phyloP scores from a whole-genome alignment of 2,329 filamentous ascomycete species.

The Beauveria sp. region DNA sequence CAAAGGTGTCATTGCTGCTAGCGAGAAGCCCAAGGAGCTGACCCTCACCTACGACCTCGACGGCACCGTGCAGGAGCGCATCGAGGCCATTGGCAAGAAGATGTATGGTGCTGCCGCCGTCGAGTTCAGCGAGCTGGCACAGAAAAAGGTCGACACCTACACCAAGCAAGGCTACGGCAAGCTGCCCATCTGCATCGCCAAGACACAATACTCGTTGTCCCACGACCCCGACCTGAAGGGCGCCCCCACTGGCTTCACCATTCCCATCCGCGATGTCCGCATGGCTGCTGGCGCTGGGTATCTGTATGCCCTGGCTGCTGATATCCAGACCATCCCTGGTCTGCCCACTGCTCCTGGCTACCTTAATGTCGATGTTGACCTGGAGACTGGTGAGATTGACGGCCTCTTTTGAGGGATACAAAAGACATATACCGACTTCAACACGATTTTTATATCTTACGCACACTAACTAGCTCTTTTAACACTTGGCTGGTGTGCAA shows the following conservation, averaged over 20 bases:
- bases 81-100: constrained; percentile 79
- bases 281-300: constrained; percentile 94
- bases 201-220: constrained; percentile 95
- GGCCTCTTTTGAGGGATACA: constrained; percentile 44
- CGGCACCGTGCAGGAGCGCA: constrained; percentile 75
- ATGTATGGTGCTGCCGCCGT: constrained; percentile 93
- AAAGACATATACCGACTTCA: not conserved
- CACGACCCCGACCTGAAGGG: constrained; percentile 93
- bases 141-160: constrained; percentile 95
- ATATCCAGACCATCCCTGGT: constrained; percentile 97
- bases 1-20: constrained; percentile 74
- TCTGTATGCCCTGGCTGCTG: constrained; percentile 81
- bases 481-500: not conserved
- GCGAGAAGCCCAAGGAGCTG: constrained; percentile 78
- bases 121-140: constrained; percentile 87
- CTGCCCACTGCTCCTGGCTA: constrained; percentile 93
- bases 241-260: constrained; percentile 85
- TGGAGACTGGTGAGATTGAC: constrained; percentile 76
- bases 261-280: constrained; percentile 88
- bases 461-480: not conserved
- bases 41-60: constrained; percentile 78
- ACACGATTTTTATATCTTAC: not conserved
- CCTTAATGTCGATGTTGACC: constrained; percentile 81
- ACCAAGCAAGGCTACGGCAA: constrained; percentile 86
- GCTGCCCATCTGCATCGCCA: constrained; percentile 91